Evolutionary conservation across 495 filamentous ascomycete genomes (phyloP).

Genomic region (Aspergillus steynii): DNA sequence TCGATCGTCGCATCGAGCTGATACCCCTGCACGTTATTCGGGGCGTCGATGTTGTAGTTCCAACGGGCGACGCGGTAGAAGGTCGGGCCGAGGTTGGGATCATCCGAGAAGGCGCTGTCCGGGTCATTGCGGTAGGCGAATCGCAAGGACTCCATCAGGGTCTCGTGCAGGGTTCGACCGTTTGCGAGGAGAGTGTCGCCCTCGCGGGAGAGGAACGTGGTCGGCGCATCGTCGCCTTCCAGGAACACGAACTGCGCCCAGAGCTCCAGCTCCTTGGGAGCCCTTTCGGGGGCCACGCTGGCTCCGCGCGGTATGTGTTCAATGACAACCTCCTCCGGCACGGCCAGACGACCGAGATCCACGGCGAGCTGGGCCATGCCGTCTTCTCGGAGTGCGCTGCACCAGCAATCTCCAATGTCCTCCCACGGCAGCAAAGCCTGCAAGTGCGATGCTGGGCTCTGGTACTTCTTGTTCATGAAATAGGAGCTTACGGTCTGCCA

Average conservation of each 20-base stretch:
- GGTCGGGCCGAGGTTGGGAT: constrained; percentile 30
- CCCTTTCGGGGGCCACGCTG: constrained; percentile 31
- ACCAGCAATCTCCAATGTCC: constrained; percentile 52
- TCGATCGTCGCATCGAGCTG: constrained; percentile 35
- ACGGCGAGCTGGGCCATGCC: constrained; percentile 45
- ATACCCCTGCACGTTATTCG: constrained; percentile 39
- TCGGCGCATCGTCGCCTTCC: constrained; percentile 5
- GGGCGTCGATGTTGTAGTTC: constrained; percentile 39
- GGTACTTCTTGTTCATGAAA: constrained; percentile 1
- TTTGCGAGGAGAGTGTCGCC: constrained; percentile 9
- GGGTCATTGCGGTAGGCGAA: constrained; percentile 29
- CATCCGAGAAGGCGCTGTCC: constrained; percentile 34
- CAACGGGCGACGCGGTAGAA: constrained; percentile 49
- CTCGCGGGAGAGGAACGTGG: background rate
- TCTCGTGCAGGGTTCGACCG: constrained; percentile 26
- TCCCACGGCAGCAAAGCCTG: constrained; percentile 42
- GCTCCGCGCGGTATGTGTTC: constrained; percentile 45
- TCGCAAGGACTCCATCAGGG: constrained; percentile 35
- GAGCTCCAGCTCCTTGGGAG: constrained; percentile 48
- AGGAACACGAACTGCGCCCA: constrained; percentile 41
- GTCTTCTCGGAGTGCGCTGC: constrained; percentile 30
- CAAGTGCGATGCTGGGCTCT: constrained; percentile 23
- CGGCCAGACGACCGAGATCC: constrained; percentile 33
- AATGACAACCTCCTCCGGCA: constrained; percentile 49
- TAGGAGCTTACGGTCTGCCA: constrained; percentile 11